Conservation (phyloP, 495 filamentous ascomycete genomes). For the Thermothielavioides terrestris region DNA sequence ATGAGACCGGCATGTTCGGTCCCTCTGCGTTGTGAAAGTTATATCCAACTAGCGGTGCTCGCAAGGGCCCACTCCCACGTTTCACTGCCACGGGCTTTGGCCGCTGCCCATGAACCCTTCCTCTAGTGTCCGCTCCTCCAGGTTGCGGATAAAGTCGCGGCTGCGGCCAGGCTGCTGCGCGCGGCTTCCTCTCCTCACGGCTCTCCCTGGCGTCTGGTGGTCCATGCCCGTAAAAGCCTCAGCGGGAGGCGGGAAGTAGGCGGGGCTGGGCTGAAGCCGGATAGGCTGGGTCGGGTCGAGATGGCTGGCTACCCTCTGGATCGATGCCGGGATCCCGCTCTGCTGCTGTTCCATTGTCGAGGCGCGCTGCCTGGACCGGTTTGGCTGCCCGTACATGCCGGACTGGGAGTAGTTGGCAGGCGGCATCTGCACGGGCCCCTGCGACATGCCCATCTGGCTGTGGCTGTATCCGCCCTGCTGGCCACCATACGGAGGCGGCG, state of each 20-base stretch:
- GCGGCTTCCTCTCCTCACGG: slow-evolving; percentile 70
- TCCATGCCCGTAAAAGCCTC: slow-evolving; percentile 58
- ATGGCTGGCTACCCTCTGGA: slow-evolving; percentile 94
- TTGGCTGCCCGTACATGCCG: slow-evolving; percentile 66
- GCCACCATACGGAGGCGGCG: slow-evolving; percentile 79
- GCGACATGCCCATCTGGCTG: slow-evolving; percentile 67
- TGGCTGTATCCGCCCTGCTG: slow-evolving; percentile 65
- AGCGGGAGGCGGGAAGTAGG: slow-evolving; percentile 93
- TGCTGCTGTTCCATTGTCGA: slow-evolving; percentile 93
- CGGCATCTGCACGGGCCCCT: slow-evolving; percentile 57
- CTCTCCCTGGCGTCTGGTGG: slow-evolving; percentile 48
- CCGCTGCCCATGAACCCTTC: slow-evolving; percentile 55
- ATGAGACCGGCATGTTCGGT: not conserved
- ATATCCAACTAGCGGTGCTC: slow-evolving; percentile 9
- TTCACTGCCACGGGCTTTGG: slow-evolving; percentile 46
- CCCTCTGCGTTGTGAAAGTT: not conserved
- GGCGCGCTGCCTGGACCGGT: slow-evolving; percentile 68
- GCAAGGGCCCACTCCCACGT: not conserved
- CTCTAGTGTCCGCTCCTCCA: slow-evolving; percentile 89
- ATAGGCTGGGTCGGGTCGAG: slow-evolving; percentile 94
- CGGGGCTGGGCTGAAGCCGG: slow-evolving; percentile 86
- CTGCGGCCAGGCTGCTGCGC: slow-evolving; percentile 50
- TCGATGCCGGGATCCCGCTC: slow-evolving; percentile 80
- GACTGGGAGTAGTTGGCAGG: slow-evolving; percentile 56
- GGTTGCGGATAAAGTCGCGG: slow-evolving; percentile 82